Percentiles rank a stretch among this genome's conserved stretches.
Conservation (phyloP, 2,329 filamentous ascomycete species). For the Penicillium sp. region DNA sequence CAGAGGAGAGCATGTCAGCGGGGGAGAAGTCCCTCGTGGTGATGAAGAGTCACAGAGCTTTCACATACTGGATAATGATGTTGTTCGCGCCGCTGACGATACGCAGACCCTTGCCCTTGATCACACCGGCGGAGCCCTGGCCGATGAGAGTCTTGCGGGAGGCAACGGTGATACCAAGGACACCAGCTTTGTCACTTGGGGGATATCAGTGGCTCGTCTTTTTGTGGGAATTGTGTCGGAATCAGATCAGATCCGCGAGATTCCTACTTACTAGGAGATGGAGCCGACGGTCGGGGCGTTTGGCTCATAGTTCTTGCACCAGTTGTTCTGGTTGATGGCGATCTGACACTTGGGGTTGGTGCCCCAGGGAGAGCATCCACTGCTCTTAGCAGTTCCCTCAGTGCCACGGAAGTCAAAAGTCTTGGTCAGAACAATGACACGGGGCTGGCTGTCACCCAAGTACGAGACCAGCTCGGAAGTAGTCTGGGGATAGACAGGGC, state of each 20-base stretch:
- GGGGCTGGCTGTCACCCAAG: constrained; percentile 49
- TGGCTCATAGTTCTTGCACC: constrained; percentile 56
- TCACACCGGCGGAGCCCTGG: constrained; percentile 48
- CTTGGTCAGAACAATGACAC: constrained; percentile 48
- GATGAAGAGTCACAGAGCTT: too few relatives aligned
- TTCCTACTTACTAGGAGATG: constrained; percentile 27
- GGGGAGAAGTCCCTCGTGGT: not conserved
- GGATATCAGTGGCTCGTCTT: not conserved
- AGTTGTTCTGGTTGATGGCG: constrained; percentile 55
- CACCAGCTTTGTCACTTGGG: constrained; percentile 46
- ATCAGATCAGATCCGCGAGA: too few relatives aligned
- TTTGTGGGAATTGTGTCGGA: too few relatives aligned
- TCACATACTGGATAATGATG: constrained; percentile 50
- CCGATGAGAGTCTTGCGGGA: constrained; percentile 56
- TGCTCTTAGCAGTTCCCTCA: constrained; percentile 47
- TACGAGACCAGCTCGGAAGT: constrained; percentile 55
- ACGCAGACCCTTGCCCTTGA: constrained; percentile 54
- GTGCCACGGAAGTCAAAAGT: constrained; percentile 44
- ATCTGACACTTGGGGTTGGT: constrained; percentile 50
- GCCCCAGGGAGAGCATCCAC: constrained; percentile 55
- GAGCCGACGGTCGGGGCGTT: constrained; percentile 42
- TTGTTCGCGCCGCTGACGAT: constrained; percentile 46
- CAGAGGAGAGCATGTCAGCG: not conserved
- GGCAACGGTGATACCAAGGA: constrained; percentile 46
- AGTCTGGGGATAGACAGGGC: constrained; percentile 49